Percentiles rank a stretch among this genome's conserved stretches.
These are phyloP conservation scores for Blastocystis sp. DNA, from an alignment of 352 stramenopile species.

Conservation along the genomic window DNA sequence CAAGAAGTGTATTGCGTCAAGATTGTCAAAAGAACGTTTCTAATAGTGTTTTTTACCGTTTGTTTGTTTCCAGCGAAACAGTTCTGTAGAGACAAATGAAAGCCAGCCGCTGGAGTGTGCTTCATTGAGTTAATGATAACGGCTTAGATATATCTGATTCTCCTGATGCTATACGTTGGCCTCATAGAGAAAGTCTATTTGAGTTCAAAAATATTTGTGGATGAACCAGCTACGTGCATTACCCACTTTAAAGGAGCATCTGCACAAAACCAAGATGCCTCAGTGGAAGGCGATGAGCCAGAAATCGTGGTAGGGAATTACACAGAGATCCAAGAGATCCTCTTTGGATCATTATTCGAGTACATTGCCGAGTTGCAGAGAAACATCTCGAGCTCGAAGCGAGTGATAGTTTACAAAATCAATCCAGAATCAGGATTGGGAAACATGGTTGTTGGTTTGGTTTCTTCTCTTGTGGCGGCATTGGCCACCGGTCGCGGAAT, in stretches of 20 bases:
- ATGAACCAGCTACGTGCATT: too few relatives aligned
- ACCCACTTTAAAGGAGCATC: too few relatives aligned
- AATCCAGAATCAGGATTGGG: conserved; percentile 36
- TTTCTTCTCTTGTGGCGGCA: conserved; percentile 33
- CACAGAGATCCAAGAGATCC: background rate
- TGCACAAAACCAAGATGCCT: background rate
- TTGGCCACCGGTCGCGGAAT: background rate
- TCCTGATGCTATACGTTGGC: too few relatives aligned
- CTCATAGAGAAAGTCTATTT: too few relatives aligned
- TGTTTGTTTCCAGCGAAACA: background rate
- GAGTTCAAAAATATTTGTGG: too few relatives aligned
- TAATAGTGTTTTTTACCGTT: background rate
- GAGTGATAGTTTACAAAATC: conserved; percentile 3
- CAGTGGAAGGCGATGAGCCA: background rate
- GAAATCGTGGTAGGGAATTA: background rate
- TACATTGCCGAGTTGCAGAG: background rate
- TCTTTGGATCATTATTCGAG: background rate
- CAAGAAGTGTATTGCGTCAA: background rate
- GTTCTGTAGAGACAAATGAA: background rate
- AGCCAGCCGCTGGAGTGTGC: background rate
- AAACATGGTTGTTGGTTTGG: conserved; percentile 42
- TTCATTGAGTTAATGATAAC: background rate
- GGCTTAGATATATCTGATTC: background rate
- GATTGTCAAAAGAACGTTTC: background rate
- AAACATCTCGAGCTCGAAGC: background rate